phyloP scores from a whole-genome alignment of 768 basidiomycete genomes.

The Tubosaeta sp. region DNA sequence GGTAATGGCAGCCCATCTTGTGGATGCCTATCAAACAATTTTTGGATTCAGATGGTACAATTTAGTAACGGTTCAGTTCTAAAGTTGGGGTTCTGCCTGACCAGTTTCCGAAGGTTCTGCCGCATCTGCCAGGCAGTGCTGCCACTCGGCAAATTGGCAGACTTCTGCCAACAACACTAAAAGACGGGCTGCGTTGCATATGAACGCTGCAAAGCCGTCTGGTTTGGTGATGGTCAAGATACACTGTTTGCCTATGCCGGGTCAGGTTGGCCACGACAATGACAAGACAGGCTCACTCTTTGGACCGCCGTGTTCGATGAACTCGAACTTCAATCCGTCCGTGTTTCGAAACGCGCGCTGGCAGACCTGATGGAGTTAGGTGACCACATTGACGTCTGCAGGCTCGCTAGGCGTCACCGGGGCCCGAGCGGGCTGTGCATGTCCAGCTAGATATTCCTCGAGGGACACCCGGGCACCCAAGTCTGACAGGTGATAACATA shows the following conservation, averaged over 20 bases:
- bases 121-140: no score
- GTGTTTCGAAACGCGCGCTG: slow-evolving; percentile 39
- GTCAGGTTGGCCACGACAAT: slow-evolving; percentile 2
- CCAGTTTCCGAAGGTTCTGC: no score
- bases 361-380: slow-evolving; percentile 40
- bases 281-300: slow-evolving; percentile 29
- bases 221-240: slow-evolving; percentile 59
- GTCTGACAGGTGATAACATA: slow-evolving; percentile 12
- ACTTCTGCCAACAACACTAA: not conserved
- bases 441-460: slow-evolving; percentile 23
- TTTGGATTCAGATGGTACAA: no score
- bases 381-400: slow-evolving; percentile 22
- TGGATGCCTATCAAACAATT: no score
- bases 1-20: no score
- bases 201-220: slow-evolving; percentile 44
- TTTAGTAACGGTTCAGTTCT: no score
- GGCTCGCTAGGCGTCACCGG: not conserved
- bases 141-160: no score
- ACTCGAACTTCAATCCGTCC: slow-evolving; percentile 45
- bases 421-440: not conserved
- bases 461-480: slow-evolving; percentile 29
- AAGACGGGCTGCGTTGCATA: slow-evolving; percentile 49
- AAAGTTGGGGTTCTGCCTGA: no score
- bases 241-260: slow-evolving; percentile 48
- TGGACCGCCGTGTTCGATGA: slow-evolving; percentile 37